phyloP scores from a whole-genome alignment of 179 eudicot genomes.

The Beta lomatogona region DNA sequence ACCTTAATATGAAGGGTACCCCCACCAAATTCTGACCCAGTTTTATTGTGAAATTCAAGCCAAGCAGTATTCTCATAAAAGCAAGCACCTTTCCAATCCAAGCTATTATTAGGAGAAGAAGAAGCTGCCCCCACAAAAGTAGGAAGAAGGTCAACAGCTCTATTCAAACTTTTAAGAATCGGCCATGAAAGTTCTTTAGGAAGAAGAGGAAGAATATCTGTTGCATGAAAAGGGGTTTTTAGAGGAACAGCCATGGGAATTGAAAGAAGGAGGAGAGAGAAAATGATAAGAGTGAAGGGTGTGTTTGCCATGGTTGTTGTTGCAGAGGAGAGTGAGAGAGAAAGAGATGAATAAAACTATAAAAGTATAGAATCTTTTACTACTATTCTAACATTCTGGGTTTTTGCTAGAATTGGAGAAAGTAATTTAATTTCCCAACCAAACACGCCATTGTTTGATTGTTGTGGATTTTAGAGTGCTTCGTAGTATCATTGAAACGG shows the following conservation, averaged over 20 bases:
- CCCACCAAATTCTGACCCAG: slow-evolving; percentile 74
- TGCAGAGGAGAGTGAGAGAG: too few relatives aligned
- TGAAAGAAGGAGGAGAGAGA: slow-evolving; percentile 5
- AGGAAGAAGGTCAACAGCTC: slow-evolving; percentile 74
- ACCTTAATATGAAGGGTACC: slow-evolving; percentile 97
- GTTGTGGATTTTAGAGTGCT: neutral
- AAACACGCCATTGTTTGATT: slow-evolving; percentile 20
- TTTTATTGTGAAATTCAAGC: slow-evolving; percentile 84
- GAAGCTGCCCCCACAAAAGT: slow-evolving; percentile 80
- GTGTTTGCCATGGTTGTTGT: slow-evolving; percentile 23
- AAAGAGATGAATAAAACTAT: too few relatives aligned
- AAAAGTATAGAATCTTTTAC: neutral
- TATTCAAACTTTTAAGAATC: slow-evolving; percentile 51
- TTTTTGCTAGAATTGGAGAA: neutral
- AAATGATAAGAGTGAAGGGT: slow-evolving; percentile 4
- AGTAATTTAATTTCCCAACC: neutral
- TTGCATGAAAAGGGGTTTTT: slow-evolving; percentile 55
- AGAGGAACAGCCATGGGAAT: slow-evolving; percentile 19
- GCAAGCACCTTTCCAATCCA: slow-evolving; percentile 93
- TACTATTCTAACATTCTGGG: neutral
- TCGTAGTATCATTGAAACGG: neutral
- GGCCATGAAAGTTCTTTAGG: slow-evolving; percentile 77
- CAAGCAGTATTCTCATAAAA: slow-evolving; percentile 84
- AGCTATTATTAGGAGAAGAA: slow-evolving; percentile 29
- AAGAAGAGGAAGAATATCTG: slow-evolving; percentile 66